Evolutionary conservation across 208 protist species (phyloP), one percentile per base, ranked within the genome.

Genomic region (Porcisia hertigi): DNA sequence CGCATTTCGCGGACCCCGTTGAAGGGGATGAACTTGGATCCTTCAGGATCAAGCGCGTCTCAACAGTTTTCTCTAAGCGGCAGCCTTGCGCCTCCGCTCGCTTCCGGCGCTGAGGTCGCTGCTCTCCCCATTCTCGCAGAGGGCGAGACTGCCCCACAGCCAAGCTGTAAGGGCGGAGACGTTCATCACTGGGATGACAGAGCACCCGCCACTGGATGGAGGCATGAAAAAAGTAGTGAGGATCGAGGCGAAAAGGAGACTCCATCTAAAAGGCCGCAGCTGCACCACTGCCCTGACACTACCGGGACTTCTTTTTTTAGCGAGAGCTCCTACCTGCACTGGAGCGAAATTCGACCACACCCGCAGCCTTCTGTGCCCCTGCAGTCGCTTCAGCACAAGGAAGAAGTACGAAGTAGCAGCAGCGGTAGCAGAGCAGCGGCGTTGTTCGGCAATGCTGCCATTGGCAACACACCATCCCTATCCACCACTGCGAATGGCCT

Each of bases 251-350:
- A 72, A 43, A 72, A 60, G 49, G 52, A 72, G 34, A 72, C 41
- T 36, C n/a, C 63, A 25, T 41, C 58, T 59, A 60, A 49, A 14
- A 53, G 12, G 23, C 25, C 4, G 65, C 45, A 43, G 53, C 52
- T 11, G 71, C 64, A 9, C 45, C 63, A 53, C 41, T 75, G 70
- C 71, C 49, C 58, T 12, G 77, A 81, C 36, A 57, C 71, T n/a
- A 81, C 77, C 1, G 73, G 47, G 25, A 73, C 52, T 39, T 81
- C 77, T 45, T 69, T 81, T 54, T 57, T 81, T 54, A 81, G 77
- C 25, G 77, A 81, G 25, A 73, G 77, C 57, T 76, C 70, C 57
- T 81, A 73, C 45, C 43, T 81, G 71, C 77, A 81, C 58, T 81
- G 77, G 77, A 76, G 71, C 58, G 77, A 81, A 55, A 69, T 81